Evolutionary conservation across 495 filamentous ascomycete genomes (phyloP).

Genomic region (Aspergillus haitiensis): DNA sequence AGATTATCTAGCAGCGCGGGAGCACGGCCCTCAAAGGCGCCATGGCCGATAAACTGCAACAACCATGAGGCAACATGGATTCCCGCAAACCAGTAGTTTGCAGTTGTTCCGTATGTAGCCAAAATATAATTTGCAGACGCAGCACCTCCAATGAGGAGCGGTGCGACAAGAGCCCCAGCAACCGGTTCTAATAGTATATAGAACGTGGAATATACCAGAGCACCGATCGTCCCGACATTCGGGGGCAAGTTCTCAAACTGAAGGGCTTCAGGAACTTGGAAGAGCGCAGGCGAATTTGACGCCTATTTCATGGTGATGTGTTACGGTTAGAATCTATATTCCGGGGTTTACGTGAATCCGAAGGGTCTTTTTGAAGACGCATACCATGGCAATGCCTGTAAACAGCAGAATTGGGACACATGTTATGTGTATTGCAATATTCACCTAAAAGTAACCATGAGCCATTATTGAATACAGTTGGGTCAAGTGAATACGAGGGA

Average conservation of each 20-base stretch:
- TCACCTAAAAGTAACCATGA: constrained; percentile 52
- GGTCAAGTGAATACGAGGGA: neutral
- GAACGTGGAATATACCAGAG: constrained; percentile 69
- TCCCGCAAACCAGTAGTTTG: constrained; percentile 68
- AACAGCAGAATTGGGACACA: constrained; percentile 86
- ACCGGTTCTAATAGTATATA: constrained; percentile 95
- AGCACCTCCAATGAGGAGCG: constrained; percentile 70
- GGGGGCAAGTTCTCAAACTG: constrained; percentile 73
- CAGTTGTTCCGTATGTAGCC: constrained; percentile 59
- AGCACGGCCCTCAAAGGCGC: constrained; percentile 81
- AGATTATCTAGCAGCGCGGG: constrained; percentile 90
- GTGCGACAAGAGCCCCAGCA: constrained; percentile 71
- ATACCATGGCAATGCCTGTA: constrained; percentile 76
- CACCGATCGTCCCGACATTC: constrained; percentile 75
- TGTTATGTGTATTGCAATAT: constrained; percentile 84
- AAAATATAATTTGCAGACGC: constrained; percentile 75
- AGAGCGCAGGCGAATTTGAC: constrained; percentile 71
- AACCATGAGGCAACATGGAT: constrained; percentile 78
- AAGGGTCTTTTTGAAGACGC: constrained; percentile 16
- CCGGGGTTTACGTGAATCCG: constrained; percentile 2
- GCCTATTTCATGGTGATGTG: constrained; percentile 47
- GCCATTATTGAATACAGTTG: constrained; percentile 1
- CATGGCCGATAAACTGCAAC: constrained; percentile 88
- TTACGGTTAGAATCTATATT: constrained; percentile 14
- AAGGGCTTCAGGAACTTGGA: constrained; percentile 69